Base-by-base conservation (phyloP, 2,329 filamentous ascomycete species). In the Fusarium keratoplasticum region DNA sequence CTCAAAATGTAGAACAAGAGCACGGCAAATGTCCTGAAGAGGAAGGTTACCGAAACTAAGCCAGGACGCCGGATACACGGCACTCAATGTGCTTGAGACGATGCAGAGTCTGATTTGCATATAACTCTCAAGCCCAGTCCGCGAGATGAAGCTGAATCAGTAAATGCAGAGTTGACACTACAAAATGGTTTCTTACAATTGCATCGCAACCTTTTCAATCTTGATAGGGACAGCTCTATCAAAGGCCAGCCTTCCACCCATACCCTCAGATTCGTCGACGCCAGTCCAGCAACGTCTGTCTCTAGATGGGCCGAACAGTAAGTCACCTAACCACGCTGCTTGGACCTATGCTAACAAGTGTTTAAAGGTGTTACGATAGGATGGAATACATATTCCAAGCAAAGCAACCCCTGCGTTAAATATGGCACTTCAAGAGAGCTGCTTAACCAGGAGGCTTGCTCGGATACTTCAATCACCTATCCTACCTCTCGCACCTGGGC, bases 341-440 rank as follows among this genome's bases (percentile, higher is more conserved):
- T 2, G 5, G 0, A 7, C 14, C 0, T n/a, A 1, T 14, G 10
- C 20, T 58, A 22, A 58, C 20, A 25, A 18, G 16, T 22, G 2
- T 13, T 20, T 13, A 2, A n/a, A 71, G 69, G 69, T 44, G 44
- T 72, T 0, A 71, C 69, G 0, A 36, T 71, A 4, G 69, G 69
- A 1, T 71, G 69, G 69, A 71, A 71, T 8, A 71, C 69, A 3
- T 71, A 71, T 6, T 64, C 64, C n/a, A 59, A 71, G 10, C 69
- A 71, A 57, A 13, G 9, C 1, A 72, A 64, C 0, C 33, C 69
- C 2, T 71, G 69, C 7, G 69, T 71, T 1, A 27, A 72, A 13
- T 71, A 71, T 18, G 69, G 69, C 4, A 33, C 38, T 5, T 72
- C 64, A 0, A 64, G 44, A 18, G 38, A 69, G 9, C n/a, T 40